phyloP scores from a whole-genome alignment of 2,329 filamentous ascomycete species.

The Aciculosporium take region DNA sequence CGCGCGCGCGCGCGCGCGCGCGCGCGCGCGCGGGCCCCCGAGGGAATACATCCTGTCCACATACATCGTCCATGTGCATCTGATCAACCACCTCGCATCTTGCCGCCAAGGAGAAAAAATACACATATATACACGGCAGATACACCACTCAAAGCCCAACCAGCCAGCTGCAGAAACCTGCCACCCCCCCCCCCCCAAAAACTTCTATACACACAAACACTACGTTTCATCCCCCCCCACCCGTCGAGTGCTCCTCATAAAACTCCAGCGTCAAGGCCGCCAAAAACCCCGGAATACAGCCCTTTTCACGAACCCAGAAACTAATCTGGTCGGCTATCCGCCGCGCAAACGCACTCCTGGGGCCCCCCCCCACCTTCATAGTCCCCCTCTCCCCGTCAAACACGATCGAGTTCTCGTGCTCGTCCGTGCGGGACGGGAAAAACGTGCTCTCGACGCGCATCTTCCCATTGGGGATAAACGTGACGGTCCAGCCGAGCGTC shows the following conservation, averaged over 20 bases:
- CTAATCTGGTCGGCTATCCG: conserved; percentile 78
- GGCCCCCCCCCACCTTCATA: conserved; percentile 94
- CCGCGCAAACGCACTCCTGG: conserved; percentile 69
- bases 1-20: too few relatives aligned
- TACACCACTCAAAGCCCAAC: too few relatives aligned
- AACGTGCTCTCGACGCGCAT: conserved; percentile 83
- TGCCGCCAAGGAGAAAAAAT: not conserved
- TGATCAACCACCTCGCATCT: too few relatives aligned
- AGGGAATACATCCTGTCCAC: too few relatives aligned
- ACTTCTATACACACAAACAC: not conserved
- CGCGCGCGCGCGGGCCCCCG: too few relatives aligned
- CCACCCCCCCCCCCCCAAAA: not conserved
- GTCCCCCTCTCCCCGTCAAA: conserved; percentile 91
- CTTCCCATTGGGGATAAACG: conserved; percentile 93
- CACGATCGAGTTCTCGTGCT: conserved; percentile 60
- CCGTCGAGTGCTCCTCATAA: conserved; percentile 52
- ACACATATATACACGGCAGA: too few relatives aligned
- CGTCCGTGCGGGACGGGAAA: conserved; percentile 53
- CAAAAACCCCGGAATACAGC: conserved; percentile 85
- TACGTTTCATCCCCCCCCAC: conserved; percentile 1
- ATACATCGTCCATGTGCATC: not conserved
- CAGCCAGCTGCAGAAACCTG: not conserved
- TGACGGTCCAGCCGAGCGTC: conserved; percentile 84
- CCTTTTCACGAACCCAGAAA: conserved; percentile 91
- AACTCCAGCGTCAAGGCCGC: conserved; percentile 87